Evolutionary conservation across 108 stramenopile species (phyloP), one percentile per base, ranked within the genome.

Genomic region (Cyclotella kingstonii): DNA sequence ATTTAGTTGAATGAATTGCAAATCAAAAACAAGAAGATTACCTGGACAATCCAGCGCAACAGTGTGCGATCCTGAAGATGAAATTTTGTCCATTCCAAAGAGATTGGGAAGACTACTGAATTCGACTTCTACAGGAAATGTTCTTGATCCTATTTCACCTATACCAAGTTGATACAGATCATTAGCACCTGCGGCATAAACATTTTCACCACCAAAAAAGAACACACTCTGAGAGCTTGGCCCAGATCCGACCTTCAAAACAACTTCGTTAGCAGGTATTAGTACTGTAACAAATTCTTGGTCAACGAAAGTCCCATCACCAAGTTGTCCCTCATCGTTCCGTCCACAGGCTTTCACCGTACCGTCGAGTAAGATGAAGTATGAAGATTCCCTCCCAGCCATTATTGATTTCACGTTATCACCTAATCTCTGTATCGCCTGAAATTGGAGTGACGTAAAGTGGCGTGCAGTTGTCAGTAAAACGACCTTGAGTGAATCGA

Each of bases 271-370:
- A 26, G 47, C 53, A 17, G 62, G 61, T 26, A 50, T 47, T 19
- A 50, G 43, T 22, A 66, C 60, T 18, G 64, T 61, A 15, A 18
- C 50, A 50, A 44, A 19, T 39, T 42, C 29, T n/a, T 36, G 46
- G 40, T 74, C 62, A 42, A 58, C 52, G 21, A 54, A 45, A 8
- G 64, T 53, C 4, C 73, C 73, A 74, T 74, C 73, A 27, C 73
- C 73, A 10, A 74, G 52, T 33, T 74, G 73, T 5, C 73, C 73
- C 46, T 54, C 50, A 38, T 60, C 43, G 50, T 74, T 74, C 17
- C 59, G 26, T 27, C 73, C 73, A 42, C 73, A 74, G 4, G 73
- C 15, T 26, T 43, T 49, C 6, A 54, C 59, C 15, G 34, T 41
- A 44, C 73, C 73, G 49, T 66, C 59, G 4, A 39, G 18, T 12